Base-by-base conservation (phyloP, 805 yeast genomes). In the Kuraishia capsulata region DNA sequence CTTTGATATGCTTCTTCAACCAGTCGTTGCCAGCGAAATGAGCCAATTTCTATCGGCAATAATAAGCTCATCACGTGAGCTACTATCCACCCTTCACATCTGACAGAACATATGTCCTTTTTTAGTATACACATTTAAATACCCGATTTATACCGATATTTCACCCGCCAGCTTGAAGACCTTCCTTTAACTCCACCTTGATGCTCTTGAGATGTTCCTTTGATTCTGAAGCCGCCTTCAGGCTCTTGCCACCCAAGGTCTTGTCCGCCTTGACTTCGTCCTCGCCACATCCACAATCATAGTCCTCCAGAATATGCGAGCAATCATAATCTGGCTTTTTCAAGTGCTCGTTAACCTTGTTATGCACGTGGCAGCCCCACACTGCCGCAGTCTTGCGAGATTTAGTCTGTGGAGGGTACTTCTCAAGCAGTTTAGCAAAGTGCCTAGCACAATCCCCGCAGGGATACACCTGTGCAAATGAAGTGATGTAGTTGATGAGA, bases 391-490 rank as follows among this genome's bases (percentile, higher is more conserved):
- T 72, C 44, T 78, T 76, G 41, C 96, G 69, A 18, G 82, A 70
- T 5, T 76, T 66, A 3, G 81, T 69, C 52, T 92, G 98, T 2
- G 96, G 96, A 1, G 98, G 97, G 51, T 66, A 79, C 49, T 81
- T 69, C 40, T 64, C 52, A 40, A 92, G 60, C 46, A 90, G 61
- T 52, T 73, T 61, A 45, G 73, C 81, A 58, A 92, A 92, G 58
- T 92, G 97, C 46, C 85, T 68, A 0, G 98, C 97, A 61, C 97
- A 92, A 55, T 90, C 97, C 3, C 95, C 95, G 61, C 97, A 90
- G 0, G 98, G 98, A 47, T 92, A 92, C 8, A 92, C 90, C 50
- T 89, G 86, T 1, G 92, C 88, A 62, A 89, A 92, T 26, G 85
- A 63, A 18, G 74, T 61, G 17, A 92, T 69, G 55, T 78, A 92